Percentiles rank a stretch among this genome's conserved stretches.
Evolutionary conservation across 2,329 filamentous ascomycete species (phyloP).

Genomic region (Xylariaceae sp.): DNA sequence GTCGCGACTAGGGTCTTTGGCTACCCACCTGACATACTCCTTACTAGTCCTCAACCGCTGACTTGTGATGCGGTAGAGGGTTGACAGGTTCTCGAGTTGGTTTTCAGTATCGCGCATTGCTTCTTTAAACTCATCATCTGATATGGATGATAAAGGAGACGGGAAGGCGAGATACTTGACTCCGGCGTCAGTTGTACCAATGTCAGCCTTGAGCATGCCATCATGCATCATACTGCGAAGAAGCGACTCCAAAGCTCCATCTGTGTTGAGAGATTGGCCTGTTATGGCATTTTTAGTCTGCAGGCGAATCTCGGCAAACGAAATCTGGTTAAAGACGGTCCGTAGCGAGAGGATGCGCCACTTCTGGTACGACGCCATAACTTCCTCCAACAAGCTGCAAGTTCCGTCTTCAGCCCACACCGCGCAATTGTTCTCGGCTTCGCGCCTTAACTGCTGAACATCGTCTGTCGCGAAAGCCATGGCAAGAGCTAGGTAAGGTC

Average conservation of each 20-base stretch:
- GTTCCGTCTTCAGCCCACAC: conserved; percentile 72
- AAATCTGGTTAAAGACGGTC: conserved; percentile 63
- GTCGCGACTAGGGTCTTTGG: conserved; percentile 44
- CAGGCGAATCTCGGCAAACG: conserved; percentile 47
- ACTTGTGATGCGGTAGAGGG: conserved; percentile 48
- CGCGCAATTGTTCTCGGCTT: conserved; percentile 52
- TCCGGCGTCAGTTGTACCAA: conserved; percentile 43
- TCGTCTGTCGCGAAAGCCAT: conserved; percentile 57
- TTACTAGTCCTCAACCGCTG: conserved; percentile 50
- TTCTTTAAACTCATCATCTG: conserved; percentile 47
- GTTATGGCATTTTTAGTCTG: conserved; percentile 52
- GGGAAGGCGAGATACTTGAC: conserved; percentile 49
- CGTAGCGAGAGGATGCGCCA: conserved; percentile 67
- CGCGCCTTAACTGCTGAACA: conserved; percentile 55
- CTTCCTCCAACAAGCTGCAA: conserved; percentile 61
- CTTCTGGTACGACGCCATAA: conserved; percentile 65
- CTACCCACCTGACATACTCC: conserved; percentile 48
- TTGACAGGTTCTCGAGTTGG: conserved; percentile 42
- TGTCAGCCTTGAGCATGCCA: conserved; percentile 47
- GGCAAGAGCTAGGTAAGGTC: conserved; percentile 66
- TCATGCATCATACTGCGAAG: conserved; percentile 51
- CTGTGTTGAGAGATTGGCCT: conserved; percentile 38
- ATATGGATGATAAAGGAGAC: conserved; percentile 37
- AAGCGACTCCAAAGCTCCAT: conserved; percentile 42
- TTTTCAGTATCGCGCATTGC: conserved; percentile 40